Evolutionary conservation across 345 rosid genomes (phyloP).

Genomic region (Rhizophora apiculata): DNA sequence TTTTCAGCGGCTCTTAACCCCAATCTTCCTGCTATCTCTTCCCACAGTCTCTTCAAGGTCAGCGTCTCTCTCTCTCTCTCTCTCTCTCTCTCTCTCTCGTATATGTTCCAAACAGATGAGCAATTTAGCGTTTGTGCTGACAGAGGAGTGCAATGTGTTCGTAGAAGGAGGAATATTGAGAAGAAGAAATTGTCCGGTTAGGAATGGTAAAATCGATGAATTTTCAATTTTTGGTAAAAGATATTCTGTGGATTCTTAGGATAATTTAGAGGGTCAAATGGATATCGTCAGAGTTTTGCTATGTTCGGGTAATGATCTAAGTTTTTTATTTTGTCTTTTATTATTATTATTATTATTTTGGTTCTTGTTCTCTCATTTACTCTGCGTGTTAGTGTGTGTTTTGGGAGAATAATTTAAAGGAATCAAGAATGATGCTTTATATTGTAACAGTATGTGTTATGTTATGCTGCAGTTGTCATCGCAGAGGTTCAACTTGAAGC

Average conservation of each 20-base stretch:
- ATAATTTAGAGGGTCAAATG: too few relatives aligned
- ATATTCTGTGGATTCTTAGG: too few relatives aligned
- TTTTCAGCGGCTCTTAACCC: conserved; percentile 46
- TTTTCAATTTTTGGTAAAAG: too few relatives aligned
- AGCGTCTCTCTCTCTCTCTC: neutral
- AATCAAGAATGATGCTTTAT: neutral
- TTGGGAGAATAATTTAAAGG: neutral
- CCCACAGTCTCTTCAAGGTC: conserved; percentile 38
- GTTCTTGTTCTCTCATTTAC: neutral
- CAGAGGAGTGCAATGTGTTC: too few relatives aligned
- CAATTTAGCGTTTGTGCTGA: neutral
- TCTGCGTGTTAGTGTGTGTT: neutral
- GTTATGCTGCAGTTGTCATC: conserved; percentile 39
- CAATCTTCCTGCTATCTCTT: conserved; percentile 27
- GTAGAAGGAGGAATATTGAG: too few relatives aligned
- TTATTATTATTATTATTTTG: too few relatives aligned
- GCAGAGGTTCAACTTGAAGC: conserved; percentile 35
- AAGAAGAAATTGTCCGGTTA: too few relatives aligned
- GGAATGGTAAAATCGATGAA: too few relatives aligned
- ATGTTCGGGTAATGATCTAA: too few relatives aligned
- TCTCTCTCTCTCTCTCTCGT: neutral
- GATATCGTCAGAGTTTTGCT: too few relatives aligned
- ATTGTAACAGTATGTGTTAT: neutral
- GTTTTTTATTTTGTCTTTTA: too few relatives aligned
- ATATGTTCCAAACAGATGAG: neutral